These are phyloP conservation scores for Teratosphaeria zuluensis DNA, from an alignment of 2,329 filamentous ascomycete genomes.

Conservation along the genomic window DNA sequence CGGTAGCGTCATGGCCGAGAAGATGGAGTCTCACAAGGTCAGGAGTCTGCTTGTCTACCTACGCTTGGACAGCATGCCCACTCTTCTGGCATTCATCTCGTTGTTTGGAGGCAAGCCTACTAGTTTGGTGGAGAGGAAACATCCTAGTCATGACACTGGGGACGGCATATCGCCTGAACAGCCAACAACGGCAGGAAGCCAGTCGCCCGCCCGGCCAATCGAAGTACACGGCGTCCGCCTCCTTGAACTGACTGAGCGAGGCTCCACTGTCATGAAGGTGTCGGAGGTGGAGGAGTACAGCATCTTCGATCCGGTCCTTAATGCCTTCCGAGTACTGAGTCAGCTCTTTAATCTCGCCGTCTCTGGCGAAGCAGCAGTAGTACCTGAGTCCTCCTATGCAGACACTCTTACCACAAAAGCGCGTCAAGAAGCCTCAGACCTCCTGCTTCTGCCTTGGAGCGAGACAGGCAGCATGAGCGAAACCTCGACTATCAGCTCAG, in stretches of 20 bases:
- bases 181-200: constrained; percentile 14
- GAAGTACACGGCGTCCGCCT: constrained; percentile 79
- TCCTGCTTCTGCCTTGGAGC: constrained; percentile 81
- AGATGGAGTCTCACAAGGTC: constrained; percentile 43
- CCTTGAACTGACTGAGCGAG: constrained; percentile 79
- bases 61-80: constrained; percentile 73
- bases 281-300: constrained; percentile 65
- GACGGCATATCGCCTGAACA: constrained; percentile 1
- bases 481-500: constrained; percentile 40
- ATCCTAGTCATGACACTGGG: constrained; percentile 25
- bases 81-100: constrained; percentile 71
- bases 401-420: constrained; percentile 64
- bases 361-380: constrained; percentile 69
- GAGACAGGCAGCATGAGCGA: constrained; percentile 70
- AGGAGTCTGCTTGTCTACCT: constrained; percentile 68
- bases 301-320: constrained; percentile 69
- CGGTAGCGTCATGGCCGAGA: constrained; percentile 28
- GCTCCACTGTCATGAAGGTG: constrained; percentile 90
- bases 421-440: constrained; percentile 45
- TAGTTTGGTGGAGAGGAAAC: constrained; percentile 28
- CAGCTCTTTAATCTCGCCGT: constrained; percentile 75
- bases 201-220: constrained; percentile 37
- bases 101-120: constrained; percentile 54
- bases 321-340: constrained; percentile 82
- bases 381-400: constrained; percentile 68